Base-by-base conservation (phyloP, 2,329 filamentous ascomycete genomes). In the Aspergillus felis region DNA sequence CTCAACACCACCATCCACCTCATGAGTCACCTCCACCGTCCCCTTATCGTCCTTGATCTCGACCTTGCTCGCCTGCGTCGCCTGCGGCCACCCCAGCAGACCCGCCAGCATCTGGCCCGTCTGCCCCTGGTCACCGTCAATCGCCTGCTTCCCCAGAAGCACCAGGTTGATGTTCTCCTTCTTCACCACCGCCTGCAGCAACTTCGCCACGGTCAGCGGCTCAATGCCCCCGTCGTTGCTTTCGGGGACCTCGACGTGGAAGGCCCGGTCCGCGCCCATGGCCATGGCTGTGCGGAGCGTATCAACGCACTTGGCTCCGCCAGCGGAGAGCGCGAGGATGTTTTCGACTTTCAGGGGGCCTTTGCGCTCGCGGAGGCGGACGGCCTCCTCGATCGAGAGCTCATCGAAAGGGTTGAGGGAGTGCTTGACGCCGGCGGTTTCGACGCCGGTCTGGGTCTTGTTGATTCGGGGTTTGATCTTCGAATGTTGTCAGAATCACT, bases 331-430 rank as follows among this genome's bases (percentile, higher is more conserved):
- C 67, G 91, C 89, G 73, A 94, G 87, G 71, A 99, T 97, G 75
- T 97, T 92, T 66, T 92, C 88, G 61, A 99, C 92, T 68, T 88
- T 87, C 63, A 84, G 81, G 20, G 86, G 83, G 20, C 86, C 85
- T 76, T 90, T 89, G 81, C 90, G 89, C 76, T 97, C 93, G 76
- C 94, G 92, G 72, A 99, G 89, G 44, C 91, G 91, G 53, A 97
- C 90, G 53, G 92, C 91, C 81, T 97, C 94, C 79, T 99, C 94
- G 76, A 99, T 87, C 47, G 92, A 95, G 71, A 99, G 90, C 77
- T 99, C 94, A 82, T 99, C 94, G 79, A 99, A 99, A 22, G 94
- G 94, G 83, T 97, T 99, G 86, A 99, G 93, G 74, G 88, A 92
- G 84, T 97, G 93, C 79, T 97, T 97, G 71, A 97, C 92, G 66